Conservation (phyloP, 2,329 filamentous ascomycete genomes). For the Diplodia corticola region DNA sequence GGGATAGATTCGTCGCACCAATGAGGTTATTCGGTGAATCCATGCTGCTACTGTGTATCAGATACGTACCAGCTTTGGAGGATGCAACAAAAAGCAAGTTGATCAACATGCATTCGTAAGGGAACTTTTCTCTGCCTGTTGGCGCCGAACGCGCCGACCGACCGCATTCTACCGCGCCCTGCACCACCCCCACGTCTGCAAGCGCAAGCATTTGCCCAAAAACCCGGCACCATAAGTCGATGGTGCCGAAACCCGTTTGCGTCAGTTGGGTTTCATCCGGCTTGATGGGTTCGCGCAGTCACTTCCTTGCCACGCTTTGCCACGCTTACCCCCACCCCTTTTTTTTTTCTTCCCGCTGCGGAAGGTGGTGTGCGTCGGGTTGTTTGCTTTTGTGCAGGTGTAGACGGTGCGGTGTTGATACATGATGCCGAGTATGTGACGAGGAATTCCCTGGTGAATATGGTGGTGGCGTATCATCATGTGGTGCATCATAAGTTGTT, state of each 20-base stretch:
- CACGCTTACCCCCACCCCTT: too few species aligned
- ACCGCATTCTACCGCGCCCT: constrained; percentile 43
- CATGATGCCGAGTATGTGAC: constrained; percentile 54
- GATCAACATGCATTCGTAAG: neutral
- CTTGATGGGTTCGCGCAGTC: constrained; percentile 51
- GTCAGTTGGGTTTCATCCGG: constrained; percentile 50
- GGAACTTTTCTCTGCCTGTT: neutral
- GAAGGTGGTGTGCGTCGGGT: constrained; percentile 47
- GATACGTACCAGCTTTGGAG: neutral
- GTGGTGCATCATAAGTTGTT: constrained; percentile 49
- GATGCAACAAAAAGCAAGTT: neutral
- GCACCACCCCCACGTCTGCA: constrained; percentile 51
- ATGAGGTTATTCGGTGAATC: neutral
- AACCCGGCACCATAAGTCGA: constrained; percentile 55
- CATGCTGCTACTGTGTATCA: neutral
- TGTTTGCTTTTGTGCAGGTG: constrained; percentile 50
- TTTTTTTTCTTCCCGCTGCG: constrained; percentile 51
- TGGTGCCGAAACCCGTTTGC: constrained; percentile 53
- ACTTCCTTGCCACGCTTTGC: constrained; percentile 49
- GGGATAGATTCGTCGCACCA: neutral
- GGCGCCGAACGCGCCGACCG: neutral
- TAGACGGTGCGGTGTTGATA: constrained; percentile 54
- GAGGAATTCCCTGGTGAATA: constrained; percentile 51
- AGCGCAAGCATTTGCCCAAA: constrained; percentile 52
- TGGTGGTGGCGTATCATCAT: constrained; percentile 52